These are phyloP conservation scores for Barnettozyma sucrosica DNA, from an alignment of 805 yeast species.

Conservation along the genomic window DNA sequence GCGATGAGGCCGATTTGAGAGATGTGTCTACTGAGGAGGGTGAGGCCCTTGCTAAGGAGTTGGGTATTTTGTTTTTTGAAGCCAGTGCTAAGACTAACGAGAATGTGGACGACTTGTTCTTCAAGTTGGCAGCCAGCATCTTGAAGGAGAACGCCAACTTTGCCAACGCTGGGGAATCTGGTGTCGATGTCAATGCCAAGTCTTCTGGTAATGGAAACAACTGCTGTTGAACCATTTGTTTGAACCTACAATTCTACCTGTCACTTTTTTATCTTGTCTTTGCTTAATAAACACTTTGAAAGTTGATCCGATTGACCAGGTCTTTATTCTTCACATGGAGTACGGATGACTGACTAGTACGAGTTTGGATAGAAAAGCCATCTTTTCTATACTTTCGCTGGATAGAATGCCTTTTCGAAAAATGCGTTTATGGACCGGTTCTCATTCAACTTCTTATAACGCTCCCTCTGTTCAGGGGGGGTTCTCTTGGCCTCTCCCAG, in stretches of 20 bases:
- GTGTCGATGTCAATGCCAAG: slow-evolving; percentile 21
- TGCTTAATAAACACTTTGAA: neutral
- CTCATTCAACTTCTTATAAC: neutral
- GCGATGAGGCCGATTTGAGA: slow-evolving; percentile 84
- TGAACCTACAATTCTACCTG: neutral
- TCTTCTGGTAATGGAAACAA: slow-evolving; percentile 8
- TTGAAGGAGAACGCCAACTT: slow-evolving; percentile 32
- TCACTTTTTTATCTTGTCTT: neutral
- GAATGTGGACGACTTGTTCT: slow-evolving; percentile 88
- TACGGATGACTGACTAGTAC: too few species aligned
- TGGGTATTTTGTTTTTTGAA: slow-evolving; percentile 88
- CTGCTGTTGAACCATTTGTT: slow-evolving; percentile 16
- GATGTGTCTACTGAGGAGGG: slow-evolving; percentile 90
- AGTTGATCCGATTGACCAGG: neutral
- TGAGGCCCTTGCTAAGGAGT: slow-evolving; percentile 75
- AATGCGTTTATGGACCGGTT: slow-evolving; percentile 8
- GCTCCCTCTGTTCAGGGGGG: neutral
- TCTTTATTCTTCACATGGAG: neutral
- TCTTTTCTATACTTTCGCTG: slow-evolving; percentile 7
- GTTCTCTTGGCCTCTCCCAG: slow-evolving; percentile 8
- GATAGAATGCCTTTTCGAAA: slow-evolving; percentile 12
- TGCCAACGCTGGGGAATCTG: slow-evolving; percentile 19
- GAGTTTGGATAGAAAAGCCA: neutral
- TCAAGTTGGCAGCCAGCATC: slow-evolving; percentile 57
- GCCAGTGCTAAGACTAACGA: slow-evolving; percentile 93